phyloP scores from a whole-genome alignment of 208 protist genomes.

The Leishmania major region DNA sequence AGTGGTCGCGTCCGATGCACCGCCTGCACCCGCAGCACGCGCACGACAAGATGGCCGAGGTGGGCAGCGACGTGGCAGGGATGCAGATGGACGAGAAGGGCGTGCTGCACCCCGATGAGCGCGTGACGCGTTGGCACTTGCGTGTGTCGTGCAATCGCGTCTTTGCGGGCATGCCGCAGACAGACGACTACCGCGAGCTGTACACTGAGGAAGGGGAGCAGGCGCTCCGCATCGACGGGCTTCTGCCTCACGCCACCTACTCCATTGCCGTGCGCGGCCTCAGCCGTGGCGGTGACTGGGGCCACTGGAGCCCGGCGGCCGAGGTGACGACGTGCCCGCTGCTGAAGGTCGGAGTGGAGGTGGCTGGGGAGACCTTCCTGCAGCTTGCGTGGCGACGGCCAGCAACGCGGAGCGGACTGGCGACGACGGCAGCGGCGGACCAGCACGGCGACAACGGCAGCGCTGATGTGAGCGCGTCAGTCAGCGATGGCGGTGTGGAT shows the following conservation, averaged over 20 bases:
- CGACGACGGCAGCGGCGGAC: conserved; percentile 1
- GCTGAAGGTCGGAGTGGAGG: conserved; percentile 60
- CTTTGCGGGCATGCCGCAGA: conserved; percentile 67
- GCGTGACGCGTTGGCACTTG: conserved; percentile 84
- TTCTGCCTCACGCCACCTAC: conserved; percentile 77
- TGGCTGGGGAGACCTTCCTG: conserved; percentile 87
- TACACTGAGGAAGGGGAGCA: conserved; percentile 50
- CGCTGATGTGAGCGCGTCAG: no score
- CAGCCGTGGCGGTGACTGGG: conserved; percentile 80
- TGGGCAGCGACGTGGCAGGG: conserved; percentile 5
- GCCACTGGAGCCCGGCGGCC: conserved; percentile 79
- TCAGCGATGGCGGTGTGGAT: background rate
- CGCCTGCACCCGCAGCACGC: background rate
- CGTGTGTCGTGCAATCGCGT: conserved; percentile 73
- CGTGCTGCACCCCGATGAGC: conserved; percentile 62
- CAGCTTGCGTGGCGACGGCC: conserved; percentile 79
- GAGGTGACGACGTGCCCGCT: conserved; percentile 76
- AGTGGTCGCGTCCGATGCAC: conserved; percentile 68
- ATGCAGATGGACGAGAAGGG: conserved; percentile 30
- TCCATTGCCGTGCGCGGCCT: conserved; percentile 76
- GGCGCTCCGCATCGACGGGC: conserved; percentile 50
- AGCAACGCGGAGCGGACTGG: background rate
- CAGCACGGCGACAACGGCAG: background rate
- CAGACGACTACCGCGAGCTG: conserved; percentile 59
- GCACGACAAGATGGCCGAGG: background rate